Conservation (phyloP, 139 green algal genomes). For the Auxenochlorella pyrenoidosa region DNA sequence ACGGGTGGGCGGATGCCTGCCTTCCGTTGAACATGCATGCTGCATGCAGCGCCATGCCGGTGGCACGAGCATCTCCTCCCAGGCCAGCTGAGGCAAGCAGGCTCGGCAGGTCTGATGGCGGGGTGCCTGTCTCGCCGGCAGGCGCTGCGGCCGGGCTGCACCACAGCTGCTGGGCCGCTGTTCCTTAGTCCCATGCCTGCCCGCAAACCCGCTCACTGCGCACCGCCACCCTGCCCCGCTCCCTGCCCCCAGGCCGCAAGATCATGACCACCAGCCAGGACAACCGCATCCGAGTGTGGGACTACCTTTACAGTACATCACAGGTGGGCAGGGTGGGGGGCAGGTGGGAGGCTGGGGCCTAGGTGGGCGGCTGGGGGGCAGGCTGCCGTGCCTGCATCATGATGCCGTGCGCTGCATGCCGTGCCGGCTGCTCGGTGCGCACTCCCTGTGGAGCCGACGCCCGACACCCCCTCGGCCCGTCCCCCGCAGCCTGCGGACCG, state of each 20-base stretch:
- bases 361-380: background rate
- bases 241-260: constrained; percentile 60
- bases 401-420: background rate
- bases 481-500: constrained; percentile 48
- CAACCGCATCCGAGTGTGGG: constrained; percentile 90
- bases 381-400: background rate
- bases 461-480: background rate
- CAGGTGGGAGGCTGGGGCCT: background rate
- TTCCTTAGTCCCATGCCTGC: no score
- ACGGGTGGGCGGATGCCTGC: constrained; percentile 36
- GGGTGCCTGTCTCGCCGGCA: no score
- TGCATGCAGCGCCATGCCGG: no score
- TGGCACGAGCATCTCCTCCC: background rate
- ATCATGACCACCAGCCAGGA: constrained; percentile 93
- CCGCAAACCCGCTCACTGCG: no score
- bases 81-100: background rate
- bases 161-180: no score
- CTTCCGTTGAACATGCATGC: no score
- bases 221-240: background rate
- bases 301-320: constrained; percentile 56
- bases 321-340: background rate
- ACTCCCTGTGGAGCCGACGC: background rate
- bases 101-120: no score
- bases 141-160: background rate
- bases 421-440: background rate